phyloP scores from a whole-genome alignment of 2,329 filamentous ascomycete species.

The Arthrobotrys pseudoclavata region DNA sequence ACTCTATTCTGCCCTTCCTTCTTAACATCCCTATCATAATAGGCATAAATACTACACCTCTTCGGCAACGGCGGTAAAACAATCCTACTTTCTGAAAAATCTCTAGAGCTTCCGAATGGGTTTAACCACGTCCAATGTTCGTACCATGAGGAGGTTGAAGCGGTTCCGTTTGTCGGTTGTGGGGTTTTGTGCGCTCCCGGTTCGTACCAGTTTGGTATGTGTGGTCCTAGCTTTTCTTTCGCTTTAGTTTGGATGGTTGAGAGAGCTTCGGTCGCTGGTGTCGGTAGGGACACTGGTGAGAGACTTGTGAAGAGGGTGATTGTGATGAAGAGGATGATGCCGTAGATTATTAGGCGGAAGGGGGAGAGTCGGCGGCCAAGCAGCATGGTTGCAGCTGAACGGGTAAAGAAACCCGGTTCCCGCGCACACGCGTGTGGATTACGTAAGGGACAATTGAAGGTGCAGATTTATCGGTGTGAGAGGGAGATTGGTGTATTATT shows the following conservation, averaged over 20 bases:
- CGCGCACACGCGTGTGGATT: not conserved
- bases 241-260: conserved; percentile 54
- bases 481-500: not conserved
- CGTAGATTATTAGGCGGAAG: conserved; percentile 64
- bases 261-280: conserved; percentile 56
- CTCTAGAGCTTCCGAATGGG: conserved; percentile 85
- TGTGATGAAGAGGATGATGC: conserved; percentile 67
- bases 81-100: conserved; percentile 83
- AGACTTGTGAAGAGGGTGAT: conserved; percentile 67
- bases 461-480: not conserved
- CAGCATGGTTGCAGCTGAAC: conserved; percentile 51
- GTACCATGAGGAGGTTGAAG: conserved; percentile 74
- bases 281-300: conserved; percentile 65
- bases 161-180: conserved; percentile 48
- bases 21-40: conserved; percentile 79
- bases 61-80: conserved; percentile 81
- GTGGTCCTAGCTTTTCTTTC: conserved; percentile 53
- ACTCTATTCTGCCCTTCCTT: conserved; percentile 77
- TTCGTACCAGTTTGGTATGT: conserved; percentile 57
- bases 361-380: conserved; percentile 60
- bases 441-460: not conserved
- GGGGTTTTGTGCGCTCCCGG: conserved; percentile 74
- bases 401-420: conserved; percentile 14
- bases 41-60: conserved; percentile 87
- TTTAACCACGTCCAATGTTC: conserved; percentile 90